Percentiles rank a stretch among this genome's conserved stretches.
These are phyloP conservation scores for Ceratocystis lukuohia DNA, from an alignment of 2,329 filamentous ascomycete species.

Conservation along the genomic window DNA sequence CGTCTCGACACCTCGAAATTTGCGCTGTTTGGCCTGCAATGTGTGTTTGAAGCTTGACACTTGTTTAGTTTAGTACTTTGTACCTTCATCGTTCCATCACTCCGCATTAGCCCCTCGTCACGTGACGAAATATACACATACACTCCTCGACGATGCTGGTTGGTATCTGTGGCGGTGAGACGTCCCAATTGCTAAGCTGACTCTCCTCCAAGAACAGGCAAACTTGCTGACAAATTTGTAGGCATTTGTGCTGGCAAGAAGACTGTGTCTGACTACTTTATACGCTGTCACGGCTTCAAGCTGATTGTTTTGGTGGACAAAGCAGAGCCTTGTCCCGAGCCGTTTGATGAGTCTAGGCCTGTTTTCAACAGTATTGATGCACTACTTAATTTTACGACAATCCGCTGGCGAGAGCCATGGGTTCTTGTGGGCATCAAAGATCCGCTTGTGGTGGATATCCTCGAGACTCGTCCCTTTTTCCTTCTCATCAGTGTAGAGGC, in stretches of 20 bases:
- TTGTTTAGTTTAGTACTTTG: no score
- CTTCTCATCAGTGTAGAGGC: constrained; percentile 85
- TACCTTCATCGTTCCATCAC: no score
- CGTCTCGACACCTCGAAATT: constrained; percentile 15
- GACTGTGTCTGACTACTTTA: constrained; percentile 76
- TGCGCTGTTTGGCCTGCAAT: not conserved
- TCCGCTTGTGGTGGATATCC: constrained; percentile 57
- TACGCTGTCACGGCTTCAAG: constrained; percentile 70
- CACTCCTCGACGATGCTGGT: constrained; percentile 48
- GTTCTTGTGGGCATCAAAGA: constrained; percentile 74
- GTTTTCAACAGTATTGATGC: constrained; percentile 49
- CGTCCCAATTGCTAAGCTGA: constrained; percentile 11
- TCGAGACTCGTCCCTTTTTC: constrained; percentile 78
- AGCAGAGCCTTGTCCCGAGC: constrained; percentile 41
- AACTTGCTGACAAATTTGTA: constrained; percentile 26
- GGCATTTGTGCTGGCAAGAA: constrained; percentile 89
- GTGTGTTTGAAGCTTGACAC: no score
- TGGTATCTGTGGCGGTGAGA: constrained; percentile 58
- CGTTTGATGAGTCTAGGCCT: constrained; percentile 28
- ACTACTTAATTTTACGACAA: constrained; percentile 75
- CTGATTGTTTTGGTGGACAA: constrained; percentile 46
- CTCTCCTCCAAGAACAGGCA: not conserved
- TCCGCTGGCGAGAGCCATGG: constrained; percentile 69
- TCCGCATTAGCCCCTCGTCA: constrained; percentile 28
- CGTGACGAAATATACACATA: not conserved